Conservation (phyloP, 1,284 basidiomycete genomes). For the Abortiporus biennis region DNA sequence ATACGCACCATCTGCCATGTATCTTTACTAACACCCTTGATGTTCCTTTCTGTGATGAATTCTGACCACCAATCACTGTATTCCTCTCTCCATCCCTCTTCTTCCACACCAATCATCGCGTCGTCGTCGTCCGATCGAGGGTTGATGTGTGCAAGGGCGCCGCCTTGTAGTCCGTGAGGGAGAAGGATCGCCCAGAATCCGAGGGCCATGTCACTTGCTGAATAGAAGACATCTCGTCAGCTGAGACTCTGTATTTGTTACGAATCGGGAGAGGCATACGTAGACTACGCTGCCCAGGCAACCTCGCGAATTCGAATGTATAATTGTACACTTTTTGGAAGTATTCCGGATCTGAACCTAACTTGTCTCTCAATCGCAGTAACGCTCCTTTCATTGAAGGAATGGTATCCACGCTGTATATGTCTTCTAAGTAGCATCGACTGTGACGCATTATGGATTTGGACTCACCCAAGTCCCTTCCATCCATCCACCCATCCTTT, state of each 20-base stretch:
- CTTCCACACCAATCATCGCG: constrained; percentile 25
- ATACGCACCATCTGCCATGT: constrained; percentile 82
- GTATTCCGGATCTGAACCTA: constrained; percentile 65
- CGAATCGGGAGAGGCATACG: constrained; percentile 45
- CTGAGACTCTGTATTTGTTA: neutral
- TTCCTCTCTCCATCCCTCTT: constrained; percentile 59
- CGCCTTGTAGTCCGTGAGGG: constrained; percentile 69
- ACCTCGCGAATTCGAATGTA: constrained; percentile 83
- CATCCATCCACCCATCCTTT: constrained; percentile 81
- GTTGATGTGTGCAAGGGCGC: constrained; percentile 51
- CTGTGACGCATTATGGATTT: neutral
- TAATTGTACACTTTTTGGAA: constrained; percentile 87
- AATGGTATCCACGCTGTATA: constrained; percentile 64
- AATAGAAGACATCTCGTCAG: neutral
- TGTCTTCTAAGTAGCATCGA: neutral
- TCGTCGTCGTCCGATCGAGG: constrained; percentile 37
- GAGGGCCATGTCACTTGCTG: constrained; percentile 69
- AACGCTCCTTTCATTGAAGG: constrained; percentile 61
- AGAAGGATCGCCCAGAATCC: constrained; percentile 86
- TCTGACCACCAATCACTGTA: constrained; percentile 83
- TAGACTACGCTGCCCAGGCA: constrained; percentile 71
- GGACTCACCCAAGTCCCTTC: constrained; percentile 58
- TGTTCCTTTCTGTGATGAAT: constrained; percentile 66
- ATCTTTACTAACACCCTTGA: constrained; percentile 88
- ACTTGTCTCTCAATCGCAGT: constrained; percentile 51